Percentiles rank a stretch among this genome's conserved stretches.
Evolutionary conservation across 139 green algal genomes (phyloP).

Genomic region (Choricystis sp.): DNA sequence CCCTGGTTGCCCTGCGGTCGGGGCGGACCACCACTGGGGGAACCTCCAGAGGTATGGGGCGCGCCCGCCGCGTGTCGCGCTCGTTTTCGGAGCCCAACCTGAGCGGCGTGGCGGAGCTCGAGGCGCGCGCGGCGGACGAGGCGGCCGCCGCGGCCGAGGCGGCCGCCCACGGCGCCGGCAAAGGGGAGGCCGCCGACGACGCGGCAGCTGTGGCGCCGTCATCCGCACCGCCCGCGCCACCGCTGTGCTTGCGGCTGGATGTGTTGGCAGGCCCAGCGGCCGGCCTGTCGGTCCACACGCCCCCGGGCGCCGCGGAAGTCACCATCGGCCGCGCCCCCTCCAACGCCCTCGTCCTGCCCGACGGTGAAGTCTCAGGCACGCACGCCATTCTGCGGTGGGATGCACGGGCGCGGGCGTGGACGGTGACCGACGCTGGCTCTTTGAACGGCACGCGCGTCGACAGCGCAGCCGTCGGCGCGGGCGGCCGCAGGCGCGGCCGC

Average conservation of each 20-base stretch:
- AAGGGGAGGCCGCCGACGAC: too few relatives aligned
- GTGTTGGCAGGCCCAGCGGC: conserved; percentile 27
- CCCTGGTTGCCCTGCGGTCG: too few relatives aligned
- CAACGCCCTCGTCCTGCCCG: conserved; percentile 27
- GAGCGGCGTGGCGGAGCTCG: neutral
- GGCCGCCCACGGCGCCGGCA: neutral
- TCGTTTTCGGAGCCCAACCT: neutral
- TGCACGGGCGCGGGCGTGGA: conserved; percentile 18
- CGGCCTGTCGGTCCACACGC: conserved; percentile 10
- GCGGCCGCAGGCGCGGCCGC: conserved; percentile 25
- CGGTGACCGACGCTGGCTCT: conserved; percentile 38
- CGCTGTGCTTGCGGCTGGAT: conserved; percentile 26
- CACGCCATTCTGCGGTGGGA: conserved; percentile 41
- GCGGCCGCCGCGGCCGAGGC: too few relatives aligned
- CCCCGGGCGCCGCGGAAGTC: conserved; percentile 20
- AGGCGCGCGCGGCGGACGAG: neutral
- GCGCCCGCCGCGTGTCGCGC: neutral
- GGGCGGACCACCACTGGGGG: too few relatives aligned
- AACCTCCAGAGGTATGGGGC: too few relatives aligned
- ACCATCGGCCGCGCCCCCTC: conserved; percentile 33
- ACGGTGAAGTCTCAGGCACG: conserved; percentile 49
- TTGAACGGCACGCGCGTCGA: conserved; percentile 62
- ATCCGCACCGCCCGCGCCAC: neutral
- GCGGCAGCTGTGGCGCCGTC: too few relatives aligned
- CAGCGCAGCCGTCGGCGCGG: conserved; percentile 29